A percentile compares a stretch with the other conserved stretches of the same genome.
phyloP scores from a whole-genome alignment of 768 basidiomycete genomes.

The Rhodotorula diobovata region DNA sequence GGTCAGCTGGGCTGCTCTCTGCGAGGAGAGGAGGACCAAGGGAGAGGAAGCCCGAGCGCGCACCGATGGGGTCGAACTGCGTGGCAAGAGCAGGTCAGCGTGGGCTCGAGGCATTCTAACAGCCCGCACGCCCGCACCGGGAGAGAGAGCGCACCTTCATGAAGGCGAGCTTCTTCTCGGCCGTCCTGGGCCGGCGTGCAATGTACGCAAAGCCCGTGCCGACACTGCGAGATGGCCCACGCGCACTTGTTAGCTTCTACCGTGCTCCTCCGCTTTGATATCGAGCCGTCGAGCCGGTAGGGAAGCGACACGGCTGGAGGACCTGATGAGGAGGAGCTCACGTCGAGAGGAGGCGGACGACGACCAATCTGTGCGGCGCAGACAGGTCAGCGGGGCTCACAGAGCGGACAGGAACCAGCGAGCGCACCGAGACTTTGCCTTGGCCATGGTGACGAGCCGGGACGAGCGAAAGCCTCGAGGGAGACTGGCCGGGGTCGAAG shows the following conservation, averaged over 20 bases:
- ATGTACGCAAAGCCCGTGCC: slow-evolving; percentile 37
- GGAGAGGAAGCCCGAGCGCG: not conserved
- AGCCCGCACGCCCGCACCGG: rapidly evolving
- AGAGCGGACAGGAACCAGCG: too few relatives aligned
- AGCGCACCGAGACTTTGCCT: slow-evolving; percentile 30
- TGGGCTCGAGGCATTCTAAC: too few relatives aligned
- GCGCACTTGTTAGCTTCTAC: not conserved
- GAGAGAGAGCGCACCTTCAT: slow-evolving; percentile 25
- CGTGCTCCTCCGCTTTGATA: too few relatives aligned
- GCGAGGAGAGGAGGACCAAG: not conserved
- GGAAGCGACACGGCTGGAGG: not conserved
- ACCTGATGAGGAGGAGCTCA: not conserved
- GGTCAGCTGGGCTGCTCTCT: not conserved
- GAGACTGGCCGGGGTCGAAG: too few relatives aligned
- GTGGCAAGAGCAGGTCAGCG: not conserved
- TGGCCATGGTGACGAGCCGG: slow-evolving; percentile 19
- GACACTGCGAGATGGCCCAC: slow-evolving; percentile 3
- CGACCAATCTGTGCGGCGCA: slow-evolving; percentile 6
- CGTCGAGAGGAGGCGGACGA: slow-evolving; percentile 33
- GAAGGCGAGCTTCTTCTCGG: slow-evolving; percentile 40
- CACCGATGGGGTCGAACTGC: slow-evolving; percentile 38
- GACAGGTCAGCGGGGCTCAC: not conserved
- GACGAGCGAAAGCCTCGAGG: not conserved
- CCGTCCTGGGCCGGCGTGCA: slow-evolving; percentile 31
- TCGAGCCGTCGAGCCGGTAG: too few relatives aligned